Evolutionary conservation across 2,329 filamentous ascomycete genomes (phyloP).

Genomic region (Raffaelea arxii): DNA sequence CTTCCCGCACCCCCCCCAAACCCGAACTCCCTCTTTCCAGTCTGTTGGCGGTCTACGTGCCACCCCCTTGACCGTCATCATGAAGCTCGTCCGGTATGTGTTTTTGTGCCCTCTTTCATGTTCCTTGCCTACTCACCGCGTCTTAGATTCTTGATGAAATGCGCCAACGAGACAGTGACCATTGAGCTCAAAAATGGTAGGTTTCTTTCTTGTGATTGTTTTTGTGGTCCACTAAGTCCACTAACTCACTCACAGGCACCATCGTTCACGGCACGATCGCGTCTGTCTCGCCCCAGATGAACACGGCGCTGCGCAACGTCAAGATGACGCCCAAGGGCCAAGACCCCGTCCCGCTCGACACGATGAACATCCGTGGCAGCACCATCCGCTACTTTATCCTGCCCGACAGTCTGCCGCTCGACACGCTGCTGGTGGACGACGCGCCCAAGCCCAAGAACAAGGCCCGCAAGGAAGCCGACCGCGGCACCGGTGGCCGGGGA

Average conservation of each 20-base stretch:
- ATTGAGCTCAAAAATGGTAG: conserved; percentile 97
- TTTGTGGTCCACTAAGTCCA: background rate
- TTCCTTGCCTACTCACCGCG: conserved; percentile 29
- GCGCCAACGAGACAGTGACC: conserved; percentile 95
- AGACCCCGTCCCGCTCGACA: conserved; percentile 79
- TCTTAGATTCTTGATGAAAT: conserved; percentile 95
- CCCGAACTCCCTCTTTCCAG: background rate
- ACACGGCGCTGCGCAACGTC: conserved; percentile 87
- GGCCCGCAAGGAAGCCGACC: conserved; percentile 79
- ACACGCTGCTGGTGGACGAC: conserved; percentile 93
- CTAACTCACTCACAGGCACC: conserved; percentile 52
- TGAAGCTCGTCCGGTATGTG: conserved; percentile 96
- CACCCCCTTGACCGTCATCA: conserved; percentile 37
- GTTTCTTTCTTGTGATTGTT: background rate
- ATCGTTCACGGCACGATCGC: conserved; percentile 96
- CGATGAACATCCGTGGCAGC: conserved; percentile 92
- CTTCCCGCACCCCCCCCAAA: background rate
- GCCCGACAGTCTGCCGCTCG: conserved; percentile 86
- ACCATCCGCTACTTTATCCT: conserved; percentile 96
- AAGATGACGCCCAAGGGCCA: conserved; percentile 92
- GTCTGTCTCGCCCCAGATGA: conserved; percentile 96
- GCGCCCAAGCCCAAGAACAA: conserved; percentile 99
- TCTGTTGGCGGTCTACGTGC: background rate
- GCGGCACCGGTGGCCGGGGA: conserved; percentile 39
- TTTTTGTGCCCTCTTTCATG: conserved; percentile 1